Percentiles rank a stretch among this genome's conserved stretches.
Evolutionary conservation across 148 eudicot species (phyloP).

Genomic region (Pouteria glomerata): DNA sequence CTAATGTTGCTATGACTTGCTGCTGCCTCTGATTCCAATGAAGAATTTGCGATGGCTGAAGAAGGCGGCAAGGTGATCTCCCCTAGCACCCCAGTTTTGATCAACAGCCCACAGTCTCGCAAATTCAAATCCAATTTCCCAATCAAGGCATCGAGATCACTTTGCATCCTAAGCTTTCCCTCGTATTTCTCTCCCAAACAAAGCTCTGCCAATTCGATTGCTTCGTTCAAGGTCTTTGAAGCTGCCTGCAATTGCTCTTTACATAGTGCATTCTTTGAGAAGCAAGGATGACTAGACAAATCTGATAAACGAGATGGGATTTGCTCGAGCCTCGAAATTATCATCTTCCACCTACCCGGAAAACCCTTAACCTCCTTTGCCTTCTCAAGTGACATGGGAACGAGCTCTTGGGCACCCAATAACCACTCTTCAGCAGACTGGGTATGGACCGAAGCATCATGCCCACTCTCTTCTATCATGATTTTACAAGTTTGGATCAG

Average conservation of each 20-base stretch:
- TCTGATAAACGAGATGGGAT: conserved; percentile 68
- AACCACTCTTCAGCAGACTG: conserved; percentile 65
- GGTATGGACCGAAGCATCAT: conserved; percentile 18
- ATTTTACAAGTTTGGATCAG: conserved; percentile 15
- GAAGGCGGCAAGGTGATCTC: conserved; percentile 46
- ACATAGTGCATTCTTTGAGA: conserved; percentile 75
- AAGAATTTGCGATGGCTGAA: conserved; percentile 21
- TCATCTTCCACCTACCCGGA: conserved; percentile 78
- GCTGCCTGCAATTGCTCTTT: conserved; percentile 81
- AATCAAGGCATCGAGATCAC: conserved; percentile 68
- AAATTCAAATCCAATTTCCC: conserved; percentile 78
- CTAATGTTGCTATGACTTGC: conserved; percentile 24
- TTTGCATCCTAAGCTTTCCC: conserved; percentile 91
- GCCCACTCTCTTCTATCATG: conserved; percentile 65
- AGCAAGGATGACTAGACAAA: conserved; percentile 89
- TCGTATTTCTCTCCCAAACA: conserved; percentile 70
- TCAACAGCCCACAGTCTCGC: conserved; percentile 70
- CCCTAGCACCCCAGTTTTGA: conserved; percentile 85
- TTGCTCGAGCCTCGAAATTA: conserved; percentile 71
- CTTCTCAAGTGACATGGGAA: conserved; percentile 58
- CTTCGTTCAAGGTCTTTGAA: conserved; percentile 59
- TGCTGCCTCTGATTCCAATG: conserved; percentile 37
- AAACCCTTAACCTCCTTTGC: conserved; percentile 71
- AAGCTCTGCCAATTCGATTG: conserved; percentile 47
- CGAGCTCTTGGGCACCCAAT: conserved; percentile 50